A percentile compares a stretch with the other conserved stretches of the same genome.
Evolutionary conservation across 257 asterid species (phyloP).

Genomic region (Hygrophila difformis): DNA sequence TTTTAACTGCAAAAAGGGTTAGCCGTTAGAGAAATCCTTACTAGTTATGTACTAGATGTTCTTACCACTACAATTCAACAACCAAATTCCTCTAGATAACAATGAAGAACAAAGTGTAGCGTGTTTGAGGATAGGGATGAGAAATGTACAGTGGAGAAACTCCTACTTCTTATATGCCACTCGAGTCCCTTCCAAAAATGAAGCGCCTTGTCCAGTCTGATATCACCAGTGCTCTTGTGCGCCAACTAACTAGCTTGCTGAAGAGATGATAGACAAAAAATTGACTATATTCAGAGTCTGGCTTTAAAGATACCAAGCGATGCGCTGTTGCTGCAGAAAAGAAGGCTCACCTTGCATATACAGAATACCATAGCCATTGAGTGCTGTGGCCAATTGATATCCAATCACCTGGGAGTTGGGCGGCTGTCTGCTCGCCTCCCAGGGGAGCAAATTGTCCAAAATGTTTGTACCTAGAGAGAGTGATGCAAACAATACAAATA

Average conservation of each 20-base stretch:
- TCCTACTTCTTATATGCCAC: constrained; percentile 72
- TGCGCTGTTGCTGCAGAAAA: no score
- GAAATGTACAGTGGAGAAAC: no score
- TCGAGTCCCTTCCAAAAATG: constrained; percentile 90
- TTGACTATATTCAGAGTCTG: no score
- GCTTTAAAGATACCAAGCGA: no score
- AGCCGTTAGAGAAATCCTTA: no score
- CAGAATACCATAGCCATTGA: constrained; percentile 99
- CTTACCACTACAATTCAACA: no score
- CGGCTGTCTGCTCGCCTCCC: constrained; percentile 98
- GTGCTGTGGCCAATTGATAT: constrained; percentile 84
- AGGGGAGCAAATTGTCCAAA: constrained; percentile 94
- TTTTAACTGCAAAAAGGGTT: no score
- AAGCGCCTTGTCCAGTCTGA: constrained; percentile 84
- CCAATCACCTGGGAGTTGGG: constrained; percentile 99
- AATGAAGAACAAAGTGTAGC: no score
- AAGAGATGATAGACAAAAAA: constrained; percentile 4
- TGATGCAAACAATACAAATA: not conserved
- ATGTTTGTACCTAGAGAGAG: constrained; percentile 69
- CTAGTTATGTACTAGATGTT: no score
- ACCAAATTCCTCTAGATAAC: no score
- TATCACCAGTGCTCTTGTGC: constrained; percentile 84
- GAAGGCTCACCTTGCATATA: constrained; percentile 70
- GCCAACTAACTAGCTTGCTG: constrained; percentile 99
- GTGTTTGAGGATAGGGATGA: no score